Conservation (phyloP, 139 green algal species). For the Asterochloris erici region DNA sequence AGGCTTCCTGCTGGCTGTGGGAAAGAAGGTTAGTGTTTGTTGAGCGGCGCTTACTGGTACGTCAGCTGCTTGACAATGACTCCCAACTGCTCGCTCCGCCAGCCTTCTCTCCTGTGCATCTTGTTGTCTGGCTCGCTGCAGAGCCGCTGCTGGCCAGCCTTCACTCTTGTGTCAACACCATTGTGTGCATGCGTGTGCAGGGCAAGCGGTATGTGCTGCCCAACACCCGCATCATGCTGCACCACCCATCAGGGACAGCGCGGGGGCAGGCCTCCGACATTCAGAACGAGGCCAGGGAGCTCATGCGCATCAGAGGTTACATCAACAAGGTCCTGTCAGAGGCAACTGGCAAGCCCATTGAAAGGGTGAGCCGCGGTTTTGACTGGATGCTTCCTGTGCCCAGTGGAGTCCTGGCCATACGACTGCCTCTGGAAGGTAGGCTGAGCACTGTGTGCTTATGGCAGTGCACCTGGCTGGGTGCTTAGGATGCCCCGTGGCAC, state of each 20-base stretch:
- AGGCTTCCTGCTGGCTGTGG: conserved; percentile 92
- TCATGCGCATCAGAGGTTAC: conserved; percentile 91
- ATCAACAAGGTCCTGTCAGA: conserved; percentile 74
- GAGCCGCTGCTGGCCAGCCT: too few relatives aligned
- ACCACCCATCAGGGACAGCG: conserved; percentile 88
- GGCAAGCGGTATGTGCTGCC: conserved; percentile 86
- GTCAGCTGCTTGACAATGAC: background rate
- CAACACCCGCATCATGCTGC: conserved; percentile 96
- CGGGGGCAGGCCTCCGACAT: conserved; percentile 95
- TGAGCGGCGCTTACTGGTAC: background rate
- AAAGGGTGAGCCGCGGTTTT: conserved; percentile 49
- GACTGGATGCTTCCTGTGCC: background rate
- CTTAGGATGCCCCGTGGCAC: too few relatives aligned
- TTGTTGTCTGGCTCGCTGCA: too few relatives aligned
- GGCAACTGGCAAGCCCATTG: conserved; percentile 79
- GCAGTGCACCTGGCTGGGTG: background rate
- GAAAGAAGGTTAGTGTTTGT: conserved; percentile 73
- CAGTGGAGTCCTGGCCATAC: background rate
- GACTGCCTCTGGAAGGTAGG: too few relatives aligned
- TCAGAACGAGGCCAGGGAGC: conserved; percentile 93
- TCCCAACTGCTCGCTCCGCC: background rate
- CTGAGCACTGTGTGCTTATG: too few relatives aligned
- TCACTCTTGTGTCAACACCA: background rate
- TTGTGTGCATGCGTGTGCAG: conserved; percentile 33
- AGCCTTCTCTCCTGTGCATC: too few relatives aligned